Evolutionary conservation across 768 basidiomycete species (phyloP).

Genomic region (Chalciporus piperatus): DNA sequence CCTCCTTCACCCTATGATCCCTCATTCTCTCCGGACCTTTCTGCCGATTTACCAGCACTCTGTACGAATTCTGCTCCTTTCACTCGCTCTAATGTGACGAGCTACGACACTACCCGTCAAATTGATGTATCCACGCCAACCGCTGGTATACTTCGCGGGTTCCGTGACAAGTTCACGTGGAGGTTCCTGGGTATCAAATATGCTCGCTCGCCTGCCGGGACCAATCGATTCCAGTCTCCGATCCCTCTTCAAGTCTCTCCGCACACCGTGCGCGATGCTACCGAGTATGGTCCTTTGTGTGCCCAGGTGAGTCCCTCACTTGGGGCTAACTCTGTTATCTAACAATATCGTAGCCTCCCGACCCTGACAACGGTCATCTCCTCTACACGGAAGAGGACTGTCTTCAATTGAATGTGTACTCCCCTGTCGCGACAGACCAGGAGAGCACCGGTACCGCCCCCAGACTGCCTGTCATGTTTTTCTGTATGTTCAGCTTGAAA

Average conservation of each 20-base stretch:
- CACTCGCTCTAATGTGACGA: conserved; percentile 19
- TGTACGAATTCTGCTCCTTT: conserved; percentile 21
- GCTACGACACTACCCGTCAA: conserved; percentile 14
- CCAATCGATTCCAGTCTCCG: conserved; percentile 12
- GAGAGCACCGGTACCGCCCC: background rate
- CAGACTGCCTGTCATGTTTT: conserved; percentile 22
- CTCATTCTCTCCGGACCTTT: background rate
- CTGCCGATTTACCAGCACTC: conserved; percentile 7
- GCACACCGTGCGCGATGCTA: conserved; percentile 1
- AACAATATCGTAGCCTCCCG: conserved; percentile 7
- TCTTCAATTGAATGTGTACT: conserved; percentile 19
- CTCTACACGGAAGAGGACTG: conserved; percentile 16
- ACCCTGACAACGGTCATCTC: conserved; percentile 10
- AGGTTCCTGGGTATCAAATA: conserved; percentile 20
- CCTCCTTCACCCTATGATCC: background rate
- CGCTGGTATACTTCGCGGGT: conserved; percentile 18
- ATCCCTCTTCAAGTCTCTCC: conserved; percentile 5
- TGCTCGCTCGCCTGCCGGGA: conserved; percentile 3
- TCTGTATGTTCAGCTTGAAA: background rate
- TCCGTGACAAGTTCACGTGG: conserved; percentile 18
- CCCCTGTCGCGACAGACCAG: conserved; percentile 4
- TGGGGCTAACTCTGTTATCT: background rate
- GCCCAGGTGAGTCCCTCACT: conserved; percentile 11
- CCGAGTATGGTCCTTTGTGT: conserved; percentile 16
- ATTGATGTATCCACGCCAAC: conserved; percentile 10